Base-by-base conservation (phyloP, 805 yeast species). In the Metschnikowia vanudenii region DNA sequence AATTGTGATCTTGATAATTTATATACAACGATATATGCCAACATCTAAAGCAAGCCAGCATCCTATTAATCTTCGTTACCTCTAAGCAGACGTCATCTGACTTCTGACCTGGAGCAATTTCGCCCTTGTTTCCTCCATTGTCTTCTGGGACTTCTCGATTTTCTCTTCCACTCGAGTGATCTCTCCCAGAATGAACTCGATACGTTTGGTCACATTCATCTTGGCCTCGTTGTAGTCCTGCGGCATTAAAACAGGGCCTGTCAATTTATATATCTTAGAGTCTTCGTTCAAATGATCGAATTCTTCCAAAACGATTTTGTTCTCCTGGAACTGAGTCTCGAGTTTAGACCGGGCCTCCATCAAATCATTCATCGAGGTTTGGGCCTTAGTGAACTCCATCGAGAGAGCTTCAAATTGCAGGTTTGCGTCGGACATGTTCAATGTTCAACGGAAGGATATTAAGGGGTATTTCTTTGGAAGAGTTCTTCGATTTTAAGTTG, bases 281-380 rank as follows among this genome's bases (percentile, higher is more conserved):
- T 80, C 85, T 30, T 81, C 86, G 46, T 79, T 78, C 46, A 87
- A 69, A 37, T 55, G 49, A 24, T 77, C 79, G 58, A 94, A 87
- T 67, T 94, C 99, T 47, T 79, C 83, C 54, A 82, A 75, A 13
- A 94, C 99, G 41, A 94, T 91, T 58, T 82, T 82, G 65, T 91
- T 91, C 65, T 94, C 99, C 66, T 94, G 99, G 57, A 74, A 80
- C 68, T 94, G 99, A 1, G 97, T 88, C 62, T 94, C 99, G 38
- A 94, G 76, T 60, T 84, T 80, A 55, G 92, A 96, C 59, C 98
- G 82, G 11, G 89, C 81, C 4, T 79, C 71, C 31, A 90, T 75
- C 36, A 81, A 70, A 42, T 80, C 85, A 39, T 73, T 69, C 39
- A 81, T 63, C 19, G 67, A 65, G 41, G 65, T 65, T 55, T 81